Conservation (phyloP, 2,329 filamentous ascomycete species). For the Fusarium sp. region DNA sequence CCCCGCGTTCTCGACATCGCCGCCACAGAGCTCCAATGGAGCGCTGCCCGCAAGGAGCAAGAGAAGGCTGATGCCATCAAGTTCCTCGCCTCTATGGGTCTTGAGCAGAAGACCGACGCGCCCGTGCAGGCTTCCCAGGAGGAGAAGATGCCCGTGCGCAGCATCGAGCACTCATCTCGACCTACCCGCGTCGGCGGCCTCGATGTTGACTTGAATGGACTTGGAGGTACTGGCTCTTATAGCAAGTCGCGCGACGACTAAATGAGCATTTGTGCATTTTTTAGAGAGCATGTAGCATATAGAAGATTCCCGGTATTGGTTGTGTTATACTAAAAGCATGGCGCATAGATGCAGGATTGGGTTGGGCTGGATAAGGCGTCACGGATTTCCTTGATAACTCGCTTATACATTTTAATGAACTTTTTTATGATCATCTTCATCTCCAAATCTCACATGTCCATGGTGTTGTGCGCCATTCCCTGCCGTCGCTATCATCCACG, state of each 20-base stretch:
- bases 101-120: constrained; percentile 46
- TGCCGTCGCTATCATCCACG: background rate
- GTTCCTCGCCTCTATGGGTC: constrained; percentile 61
- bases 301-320: constrained; percentile 26
- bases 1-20: constrained; percentile 79
- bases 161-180: constrained; percentile 11
- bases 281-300: constrained; percentile 32
- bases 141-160: constrained; percentile 22
- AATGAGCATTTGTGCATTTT: background rate
- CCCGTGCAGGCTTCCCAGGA: constrained; percentile 10
- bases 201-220: constrained; percentile 33
- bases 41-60: constrained; percentile 65
- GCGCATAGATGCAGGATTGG: constrained; percentile 19
- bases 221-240: constrained; percentile 21
- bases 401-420: constrained; percentile 20
- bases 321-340: constrained; percentile 27
- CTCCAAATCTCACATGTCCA: too few species aligned
- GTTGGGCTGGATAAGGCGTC: constrained; percentile 14
- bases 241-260: constrained; percentile 29
- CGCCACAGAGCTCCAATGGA: constrained; percentile 76
- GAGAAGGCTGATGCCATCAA: constrained; percentile 66
- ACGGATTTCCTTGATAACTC: constrained; percentile 8
- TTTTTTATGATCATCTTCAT: background rate
- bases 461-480: background rate
- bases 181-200: constrained; percentile 26